Conservation (phyloP, 176 grass and related monocot genomes). For the Cocos nucifera region DNA sequence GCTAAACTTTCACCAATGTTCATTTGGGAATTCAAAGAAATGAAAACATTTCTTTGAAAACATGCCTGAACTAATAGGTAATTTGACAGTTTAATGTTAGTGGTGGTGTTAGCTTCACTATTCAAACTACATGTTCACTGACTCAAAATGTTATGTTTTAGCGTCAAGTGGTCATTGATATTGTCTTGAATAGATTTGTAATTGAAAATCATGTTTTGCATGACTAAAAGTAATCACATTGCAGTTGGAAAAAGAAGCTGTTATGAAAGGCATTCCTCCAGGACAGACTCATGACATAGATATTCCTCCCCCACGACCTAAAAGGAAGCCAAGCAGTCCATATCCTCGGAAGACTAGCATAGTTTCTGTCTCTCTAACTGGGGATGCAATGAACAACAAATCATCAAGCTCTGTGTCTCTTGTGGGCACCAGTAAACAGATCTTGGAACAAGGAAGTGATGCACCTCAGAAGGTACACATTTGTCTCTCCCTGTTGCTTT, state of each 20-base stretch:
- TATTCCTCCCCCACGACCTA: conserved; percentile 93
- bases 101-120: too few species aligned
- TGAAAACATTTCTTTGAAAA: too few species aligned
- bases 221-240: conserved; percentile 40
- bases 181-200: too few species aligned
- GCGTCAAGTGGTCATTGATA: too few species aligned
- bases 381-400: conserved; percentile 33
- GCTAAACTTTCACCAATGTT: too few species aligned
- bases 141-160: too few species aligned
- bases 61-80: too few species aligned
- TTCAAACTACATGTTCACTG: too few species aligned
- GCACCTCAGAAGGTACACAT: conserved; percentile 2
- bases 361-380: conserved; percentile 15
- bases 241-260: conserved; percentile 93
- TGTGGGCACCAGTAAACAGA: neutral
- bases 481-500: too few species aligned
- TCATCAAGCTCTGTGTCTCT: neutral
- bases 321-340: conserved; percentile 82
- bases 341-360: conserved; percentile 67
- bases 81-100: too few species aligned
- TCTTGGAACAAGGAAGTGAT: neutral
- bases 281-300: conserved; percentile 82
- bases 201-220: neutral
- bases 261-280: conserved; percentile 53
- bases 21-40: too few species aligned